Evolutionary conservation across 371 early-diverging fungal genomes (phyloP).

Genomic region (Blakeslea trispora): DNA sequence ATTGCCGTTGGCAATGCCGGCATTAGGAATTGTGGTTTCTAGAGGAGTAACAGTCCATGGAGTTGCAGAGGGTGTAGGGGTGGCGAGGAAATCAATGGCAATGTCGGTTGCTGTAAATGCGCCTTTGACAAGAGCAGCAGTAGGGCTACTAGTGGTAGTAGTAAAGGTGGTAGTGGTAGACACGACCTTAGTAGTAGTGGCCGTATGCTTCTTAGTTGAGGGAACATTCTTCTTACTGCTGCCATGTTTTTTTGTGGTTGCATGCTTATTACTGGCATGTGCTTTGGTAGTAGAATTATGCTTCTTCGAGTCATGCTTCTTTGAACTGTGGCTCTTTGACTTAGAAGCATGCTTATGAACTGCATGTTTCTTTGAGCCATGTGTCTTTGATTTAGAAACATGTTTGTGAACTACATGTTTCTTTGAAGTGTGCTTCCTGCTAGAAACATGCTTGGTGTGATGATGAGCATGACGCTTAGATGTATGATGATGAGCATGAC

Average conservation of each 20-base stretch:
- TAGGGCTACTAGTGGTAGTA: background rate
- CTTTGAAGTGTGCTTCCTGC: slow-evolving; percentile 8
- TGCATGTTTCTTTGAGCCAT: background rate
- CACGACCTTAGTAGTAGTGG: too few species aligned
- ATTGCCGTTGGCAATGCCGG: too few species aligned
- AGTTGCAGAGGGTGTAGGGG: slow-evolving; percentile 3
- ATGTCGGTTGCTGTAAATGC: background rate
- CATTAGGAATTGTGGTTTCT: background rate
- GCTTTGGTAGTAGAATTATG: too few species aligned
- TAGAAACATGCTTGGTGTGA: background rate
- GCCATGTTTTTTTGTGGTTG: too few species aligned
- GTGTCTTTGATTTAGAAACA: slow-evolving; percentile 8
- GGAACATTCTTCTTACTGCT: too few species aligned
- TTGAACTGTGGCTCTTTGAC: background rate
- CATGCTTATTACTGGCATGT: too few species aligned
- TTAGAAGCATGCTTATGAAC: background rate
- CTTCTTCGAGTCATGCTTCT: background rate
- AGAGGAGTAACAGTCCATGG: background rate
- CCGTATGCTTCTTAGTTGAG: too few species aligned
- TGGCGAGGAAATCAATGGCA: background rate
- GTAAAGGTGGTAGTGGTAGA: background rate
- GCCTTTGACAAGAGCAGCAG: background rate
- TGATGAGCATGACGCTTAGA: background rate
- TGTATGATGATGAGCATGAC: background rate
- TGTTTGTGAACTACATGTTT: background rate